Percentiles rank a stretch among this genome's conserved stretches.
phyloP scores from a whole-genome alignment of 805 yeast species.

The Wickerhamomyces bovis region DNA sequence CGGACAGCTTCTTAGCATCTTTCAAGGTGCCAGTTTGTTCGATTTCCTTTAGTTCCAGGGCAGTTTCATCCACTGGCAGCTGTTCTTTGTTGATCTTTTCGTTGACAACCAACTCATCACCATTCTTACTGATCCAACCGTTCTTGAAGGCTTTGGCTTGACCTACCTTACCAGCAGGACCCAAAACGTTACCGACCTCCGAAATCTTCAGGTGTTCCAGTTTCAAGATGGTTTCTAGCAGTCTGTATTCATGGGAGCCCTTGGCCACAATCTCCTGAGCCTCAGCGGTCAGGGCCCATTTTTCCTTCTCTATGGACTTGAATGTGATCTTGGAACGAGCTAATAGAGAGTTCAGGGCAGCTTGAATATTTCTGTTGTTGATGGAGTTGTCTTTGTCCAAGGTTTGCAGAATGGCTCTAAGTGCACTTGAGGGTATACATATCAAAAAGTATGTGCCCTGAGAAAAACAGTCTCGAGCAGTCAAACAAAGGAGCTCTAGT shows the following conservation, averaged over 20 bases:
- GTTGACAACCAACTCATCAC: constrained; percentile 64
- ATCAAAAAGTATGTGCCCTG: too few relatives aligned
- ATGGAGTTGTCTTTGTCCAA: constrained; percentile 61
- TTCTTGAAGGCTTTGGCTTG: constrained; percentile 97
- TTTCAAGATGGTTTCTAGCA: constrained; percentile 67
- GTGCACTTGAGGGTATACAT: too few relatives aligned
- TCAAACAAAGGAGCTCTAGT: too few relatives aligned
- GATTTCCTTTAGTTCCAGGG: constrained; percentile 54
- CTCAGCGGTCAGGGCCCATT: constrained; percentile 72
- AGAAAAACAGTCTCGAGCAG: too few relatives aligned
- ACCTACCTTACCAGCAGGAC: constrained; percentile 82
- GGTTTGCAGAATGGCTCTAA: constrained; percentile 42
- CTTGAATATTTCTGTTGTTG: constrained; percentile 60
- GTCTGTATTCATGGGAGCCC: constrained; percentile 89
- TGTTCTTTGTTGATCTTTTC: constrained; percentile 39
- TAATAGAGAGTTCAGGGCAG: constrained; percentile 82
- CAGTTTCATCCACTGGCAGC: constrained; percentile 62
- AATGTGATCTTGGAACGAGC: constrained; percentile 78
- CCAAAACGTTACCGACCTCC: constrained; percentile 69
- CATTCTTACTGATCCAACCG: constrained; percentile 91
- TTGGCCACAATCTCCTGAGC: constrained; percentile 70
- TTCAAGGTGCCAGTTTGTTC: constrained; percentile 46
- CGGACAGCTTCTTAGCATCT: constrained; percentile 65
- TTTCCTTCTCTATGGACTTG: constrained; percentile 66
- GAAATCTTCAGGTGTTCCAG: constrained; percentile 77